Conservation (phyloP, 208 protist species). For the Wallacemonas rigidus region DNA sequence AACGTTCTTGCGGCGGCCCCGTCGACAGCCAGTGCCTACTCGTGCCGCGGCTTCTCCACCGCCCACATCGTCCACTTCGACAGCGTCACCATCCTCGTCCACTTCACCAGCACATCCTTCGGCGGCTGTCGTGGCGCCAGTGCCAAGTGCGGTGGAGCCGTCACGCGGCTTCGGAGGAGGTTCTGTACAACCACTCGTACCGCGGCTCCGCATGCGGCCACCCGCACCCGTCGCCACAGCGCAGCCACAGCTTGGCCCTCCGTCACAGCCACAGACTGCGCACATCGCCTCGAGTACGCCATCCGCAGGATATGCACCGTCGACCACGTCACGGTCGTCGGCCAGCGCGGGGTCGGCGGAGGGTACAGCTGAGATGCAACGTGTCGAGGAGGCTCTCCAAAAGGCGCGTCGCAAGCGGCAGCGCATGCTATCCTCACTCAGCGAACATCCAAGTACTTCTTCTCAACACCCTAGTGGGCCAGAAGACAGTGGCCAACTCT, state of each 20-base stretch:
- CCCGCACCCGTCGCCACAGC: background rate
- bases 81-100: background rate
- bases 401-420: background rate
- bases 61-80: background rate
- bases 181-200: constrained; percentile 35
- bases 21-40: no score
- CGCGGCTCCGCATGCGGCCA: constrained; percentile 19
- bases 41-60: no score
- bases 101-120: background rate
- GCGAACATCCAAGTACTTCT: background rate
- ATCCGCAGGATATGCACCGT: background rate
- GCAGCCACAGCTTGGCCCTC: background rate
- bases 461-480: background rate
- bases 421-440: background rate
- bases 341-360: background rate
- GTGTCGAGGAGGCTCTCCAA: constrained; percentile 1
- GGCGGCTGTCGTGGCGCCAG: background rate
- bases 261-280: background rate
- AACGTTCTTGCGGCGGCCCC: no score
- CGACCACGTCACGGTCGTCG: background rate
- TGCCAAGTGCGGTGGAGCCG: background rate
- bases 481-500: background rate
- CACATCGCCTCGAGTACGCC: background rate
- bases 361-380: background rate
- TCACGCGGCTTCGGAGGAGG: constrained; percentile 9